A percentile compares a stretch with the other conserved stretches of the same genome.
Evolutionary conservation across 768 basidiomycete genomes (phyloP).

Genomic region (Leccinum ochraceum): DNA sequence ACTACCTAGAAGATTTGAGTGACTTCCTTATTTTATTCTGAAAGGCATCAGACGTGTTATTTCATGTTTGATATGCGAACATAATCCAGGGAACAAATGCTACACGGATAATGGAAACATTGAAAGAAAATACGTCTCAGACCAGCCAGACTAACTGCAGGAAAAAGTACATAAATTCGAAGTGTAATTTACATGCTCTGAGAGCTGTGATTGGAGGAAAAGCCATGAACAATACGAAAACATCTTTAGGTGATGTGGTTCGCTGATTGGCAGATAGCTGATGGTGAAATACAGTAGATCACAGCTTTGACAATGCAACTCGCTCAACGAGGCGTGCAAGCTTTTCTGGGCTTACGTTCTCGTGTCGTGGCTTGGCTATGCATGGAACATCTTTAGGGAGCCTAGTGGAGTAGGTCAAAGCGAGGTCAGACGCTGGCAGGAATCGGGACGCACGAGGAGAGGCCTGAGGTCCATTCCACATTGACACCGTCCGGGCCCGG

Average conservation of each 20-base stretch:
- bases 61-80: too few species aligned
- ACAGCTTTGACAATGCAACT: slow-evolving; percentile 2
- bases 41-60: too few species aligned
- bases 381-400: slow-evolving; percentile 16
- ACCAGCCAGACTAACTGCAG: too few species aligned
- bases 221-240: background rate
- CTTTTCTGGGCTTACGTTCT: slow-evolving; percentile 7
- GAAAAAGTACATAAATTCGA: too few species aligned
- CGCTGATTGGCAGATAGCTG: background rate
- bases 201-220: too few species aligned
- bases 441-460: slow-evolving; percentile 23
- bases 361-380: slow-evolving; percentile 10
- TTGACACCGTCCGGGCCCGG: slow-evolving; percentile 21
- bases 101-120: too few species aligned
- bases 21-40: too few species aligned
- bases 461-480: slow-evolving; percentile 20
- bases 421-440: background rate
- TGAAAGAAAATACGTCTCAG: too few species aligned
- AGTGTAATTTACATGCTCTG: too few species aligned
- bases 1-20: too few species aligned
- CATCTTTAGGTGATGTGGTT: background rate
- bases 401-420: slow-evolving; percentile 6
- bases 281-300: background rate
- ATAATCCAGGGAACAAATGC: too few species aligned
- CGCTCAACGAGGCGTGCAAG: slow-evolving; percentile 12